Evolutionary conservation across 768 basidiomycete species (phyloP), one percentile per base, ranked within the genome.

Genomic region (Mycena maculata): DNA sequence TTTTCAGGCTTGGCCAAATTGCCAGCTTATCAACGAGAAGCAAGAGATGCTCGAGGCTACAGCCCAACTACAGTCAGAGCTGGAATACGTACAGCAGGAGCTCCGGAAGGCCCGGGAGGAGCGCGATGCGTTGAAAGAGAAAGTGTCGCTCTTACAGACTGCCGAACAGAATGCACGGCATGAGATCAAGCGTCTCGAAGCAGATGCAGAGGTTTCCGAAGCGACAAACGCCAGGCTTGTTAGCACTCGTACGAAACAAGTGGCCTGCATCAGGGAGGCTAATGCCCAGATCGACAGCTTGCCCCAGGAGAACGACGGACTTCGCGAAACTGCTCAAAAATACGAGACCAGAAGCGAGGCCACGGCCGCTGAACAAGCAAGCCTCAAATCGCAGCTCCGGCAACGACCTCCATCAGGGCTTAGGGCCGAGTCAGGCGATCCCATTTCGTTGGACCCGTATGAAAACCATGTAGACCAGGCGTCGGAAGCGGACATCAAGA

Each of bases 381-480:
- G 22, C 10, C 27, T 49, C 15, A 53, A 44, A 22, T 39, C 49
- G 22, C 59, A 55, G 16, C 45, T 66, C 33, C 58, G 52, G 49
- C 45, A 33, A 27, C 42, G 42, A n/a, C 4, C 13, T 44, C 42
- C 15, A 22, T 22, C 42, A n/a, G n/a, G n/a, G n/a, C 42, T 12
- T 8, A 22, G n/a, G 2, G 5, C 42, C 5, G n/a, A 3, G 10
- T n/a, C 42, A 16, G n/a, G 38, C 2, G 38, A 27, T 30, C 16
- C 23, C 12, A 31, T 60, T 3, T 48, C 65, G 11, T 49, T 69
- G 59, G 70, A 71, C 41, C 48, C 55, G 11, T 73, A 67, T 33
- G 65, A 66, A 41, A 65, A 68, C 48, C 42, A 60, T 27, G 33
- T 68, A 23, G 70, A 71, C 38, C 63, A 65, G n/a, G 66, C 71